A percentile compares a stretch with the other conserved stretches of the same genome.
These are phyloP conservation scores for Pseudogymnoascus sp. DNA, from an alignment of 2,329 filamentous ascomycete species.

Conservation along the genomic window DNA sequence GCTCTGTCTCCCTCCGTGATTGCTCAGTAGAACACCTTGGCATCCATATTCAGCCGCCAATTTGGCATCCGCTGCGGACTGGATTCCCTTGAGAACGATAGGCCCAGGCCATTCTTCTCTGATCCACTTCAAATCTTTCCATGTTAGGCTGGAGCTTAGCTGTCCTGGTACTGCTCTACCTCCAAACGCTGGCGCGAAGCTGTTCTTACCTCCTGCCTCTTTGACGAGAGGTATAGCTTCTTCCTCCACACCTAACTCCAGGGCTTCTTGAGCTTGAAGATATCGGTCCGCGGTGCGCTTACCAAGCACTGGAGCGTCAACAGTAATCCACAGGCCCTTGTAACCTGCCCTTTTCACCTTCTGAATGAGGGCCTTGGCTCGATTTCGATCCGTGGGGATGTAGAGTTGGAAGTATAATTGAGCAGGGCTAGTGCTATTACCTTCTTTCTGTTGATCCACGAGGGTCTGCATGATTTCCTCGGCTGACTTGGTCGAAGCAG, in stretches of 20 bases:
- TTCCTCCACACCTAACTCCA: conserved; percentile 25
- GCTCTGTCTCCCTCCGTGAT: conserved; percentile 48
- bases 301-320: conserved; percentile 46
- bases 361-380: conserved; percentile 40
- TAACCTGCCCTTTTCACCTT: conserved; percentile 37
- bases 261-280: conserved; percentile 31
- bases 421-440: background rate
- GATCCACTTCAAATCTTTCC: conserved; percentile 49
- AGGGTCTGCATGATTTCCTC: background rate
- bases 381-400: conserved; percentile 43
- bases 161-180: background rate
- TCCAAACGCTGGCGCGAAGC: conserved; percentile 41
- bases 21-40: conserved; percentile 49
- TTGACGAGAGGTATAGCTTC: conserved; percentile 41
- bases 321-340: conserved; percentile 46
- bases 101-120: conserved; percentile 34
- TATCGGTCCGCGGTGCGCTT: conserved; percentile 40
- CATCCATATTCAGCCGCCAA: conserved; percentile 42
- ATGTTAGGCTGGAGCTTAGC: conserved; percentile 35
- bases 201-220: conserved; percentile 46
- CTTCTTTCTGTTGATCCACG: background rate
- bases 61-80: conserved; percentile 32
- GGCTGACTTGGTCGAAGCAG: background rate
- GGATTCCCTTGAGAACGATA: conserved; percentile 22
- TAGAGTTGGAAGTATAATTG: conserved; percentile 51